A percentile compares a stretch with the other conserved stretches of the same genome.
These are phyloP conservation scores for Starmera quercuum DNA, from an alignment of 805 yeast species.

Conservation along the genomic window DNA sequence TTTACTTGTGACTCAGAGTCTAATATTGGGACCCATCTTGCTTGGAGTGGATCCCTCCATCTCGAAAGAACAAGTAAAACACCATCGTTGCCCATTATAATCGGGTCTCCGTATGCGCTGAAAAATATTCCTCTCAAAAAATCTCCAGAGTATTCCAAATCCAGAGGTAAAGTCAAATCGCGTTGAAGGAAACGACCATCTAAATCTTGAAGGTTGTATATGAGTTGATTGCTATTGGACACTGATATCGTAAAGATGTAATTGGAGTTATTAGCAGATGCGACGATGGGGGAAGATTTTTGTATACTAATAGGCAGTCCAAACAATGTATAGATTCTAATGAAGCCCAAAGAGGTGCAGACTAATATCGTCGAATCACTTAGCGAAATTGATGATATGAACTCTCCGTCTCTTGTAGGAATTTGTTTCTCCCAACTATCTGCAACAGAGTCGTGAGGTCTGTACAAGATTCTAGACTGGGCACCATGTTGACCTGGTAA, in stretches of 20 bases:
- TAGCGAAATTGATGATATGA: conserved; percentile 62
- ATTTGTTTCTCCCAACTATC: conserved; percentile 68
- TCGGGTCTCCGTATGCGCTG: conserved; percentile 85
- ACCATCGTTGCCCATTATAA: conserved; percentile 74
- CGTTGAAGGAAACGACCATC: conserved; percentile 39
- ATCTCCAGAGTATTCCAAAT: conserved; percentile 11
- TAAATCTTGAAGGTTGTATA: conserved; percentile 39
- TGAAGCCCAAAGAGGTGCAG: conserved; percentile 70
- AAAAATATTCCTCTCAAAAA: conserved; percentile 68
- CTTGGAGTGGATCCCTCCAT: conserved; percentile 73
- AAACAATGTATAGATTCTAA: conserved; percentile 59
- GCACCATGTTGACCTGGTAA: conserved; percentile 31
- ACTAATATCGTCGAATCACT: conserved; percentile 53
- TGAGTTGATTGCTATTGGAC: conserved; percentile 21
- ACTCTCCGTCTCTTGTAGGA: conserved; percentile 45
- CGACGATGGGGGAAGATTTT: conserved; percentile 64
- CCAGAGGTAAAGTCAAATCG: conserved; percentile 38
- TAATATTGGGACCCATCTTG: conserved; percentile 82
- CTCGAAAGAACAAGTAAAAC: conserved; percentile 59
- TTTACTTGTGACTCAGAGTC: conserved; percentile 41
- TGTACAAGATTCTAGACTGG: conserved; percentile 45
- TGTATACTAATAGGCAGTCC: conserved; percentile 71
- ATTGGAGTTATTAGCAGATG: conserved; percentile 26
- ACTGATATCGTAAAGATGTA: conserved; percentile 23
- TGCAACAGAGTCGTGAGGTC: conserved; percentile 58